phyloP scores from a whole-genome alignment of 1,284 basidiomycete genomes.

The Cryptococcus floricola region DNA sequence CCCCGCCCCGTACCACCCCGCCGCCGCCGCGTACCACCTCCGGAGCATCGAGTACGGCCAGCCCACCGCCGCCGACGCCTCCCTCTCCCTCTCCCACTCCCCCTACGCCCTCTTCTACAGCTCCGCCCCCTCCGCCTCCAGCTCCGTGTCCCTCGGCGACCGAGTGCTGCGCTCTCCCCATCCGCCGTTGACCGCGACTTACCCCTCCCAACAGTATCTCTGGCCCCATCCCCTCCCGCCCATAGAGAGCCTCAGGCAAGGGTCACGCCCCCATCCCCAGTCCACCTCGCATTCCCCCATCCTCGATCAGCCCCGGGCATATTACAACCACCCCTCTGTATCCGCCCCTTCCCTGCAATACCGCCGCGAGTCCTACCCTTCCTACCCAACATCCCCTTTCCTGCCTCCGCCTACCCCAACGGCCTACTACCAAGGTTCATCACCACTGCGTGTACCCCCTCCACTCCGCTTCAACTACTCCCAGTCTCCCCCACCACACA shows the following conservation, averaged over 20 bases:
- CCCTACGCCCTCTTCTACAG: slow-evolving; percentile 13
- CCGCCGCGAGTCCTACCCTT: background rate
- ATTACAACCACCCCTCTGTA: slow-evolving; percentile 2
- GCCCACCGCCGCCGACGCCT: background rate
- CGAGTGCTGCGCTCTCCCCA: slow-evolving; percentile 39
- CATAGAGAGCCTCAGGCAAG: slow-evolving; percentile 1
- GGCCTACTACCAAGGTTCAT: slow-evolving; percentile 11
- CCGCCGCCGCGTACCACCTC: background rate
- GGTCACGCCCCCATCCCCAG: background rate
- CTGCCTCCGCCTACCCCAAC: slow-evolving; percentile 5
- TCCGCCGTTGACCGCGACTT: slow-evolving; percentile 40
- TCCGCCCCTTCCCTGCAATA: background rate
- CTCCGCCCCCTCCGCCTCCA: slow-evolving; percentile 16
- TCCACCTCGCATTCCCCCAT: slow-evolving; percentile 11
- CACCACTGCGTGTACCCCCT: slow-evolving; percentile 38
- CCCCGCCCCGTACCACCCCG: background rate
- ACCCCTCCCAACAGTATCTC: slow-evolving; percentile 11
- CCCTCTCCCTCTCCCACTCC: slow-evolving; percentile 5
- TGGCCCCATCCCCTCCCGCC: slow-evolving; percentile 17
- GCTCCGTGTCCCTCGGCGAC: slow-evolving; percentile 28
- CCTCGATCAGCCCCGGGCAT: slow-evolving; percentile 4
- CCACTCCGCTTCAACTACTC: slow-evolving; percentile 44
- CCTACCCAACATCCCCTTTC: slow-evolving; percentile 3
- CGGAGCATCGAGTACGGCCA: background rate
- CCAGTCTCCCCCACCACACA: slow-evolving; percentile 24